Evolutionary conservation across 2,329 filamentous ascomycete species (phyloP).

Genomic region (Sarocladiaceae sp.): DNA sequence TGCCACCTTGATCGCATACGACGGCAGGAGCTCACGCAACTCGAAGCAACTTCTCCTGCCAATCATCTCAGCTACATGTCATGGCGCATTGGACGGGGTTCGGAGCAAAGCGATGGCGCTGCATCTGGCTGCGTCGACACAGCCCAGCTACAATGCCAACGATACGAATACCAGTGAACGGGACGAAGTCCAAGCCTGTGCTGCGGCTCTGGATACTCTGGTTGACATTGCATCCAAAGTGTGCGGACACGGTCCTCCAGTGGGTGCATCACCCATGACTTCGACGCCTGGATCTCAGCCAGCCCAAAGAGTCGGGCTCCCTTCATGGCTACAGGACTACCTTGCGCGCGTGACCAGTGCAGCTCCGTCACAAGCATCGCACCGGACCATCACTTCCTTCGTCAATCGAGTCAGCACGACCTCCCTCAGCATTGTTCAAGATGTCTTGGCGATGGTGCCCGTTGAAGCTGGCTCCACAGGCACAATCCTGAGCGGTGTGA

Average conservation of each 20-base stretch:
- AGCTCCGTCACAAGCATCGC: constrained; percentile 23
- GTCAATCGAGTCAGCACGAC: constrained; percentile 30
- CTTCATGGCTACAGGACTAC: constrained; percentile 31
- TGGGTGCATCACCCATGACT: not conserved
- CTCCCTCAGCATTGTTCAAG: constrained; percentile 30
- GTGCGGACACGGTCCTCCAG: not conserved
- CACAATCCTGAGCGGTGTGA: not conserved
- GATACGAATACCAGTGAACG: not conserved
- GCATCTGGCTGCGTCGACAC: not conserved
- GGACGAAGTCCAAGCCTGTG: not conserved
- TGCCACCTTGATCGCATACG: not conserved
- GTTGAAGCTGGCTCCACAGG: not conserved
- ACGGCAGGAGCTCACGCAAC: not conserved
- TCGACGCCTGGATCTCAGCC: not conserved
- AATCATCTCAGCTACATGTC: constrained; percentile 1
- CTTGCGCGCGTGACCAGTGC: constrained; percentile 27
- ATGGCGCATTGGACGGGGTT: not conserved
- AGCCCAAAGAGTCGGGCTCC: constrained; percentile 14
- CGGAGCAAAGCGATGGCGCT: constrained; percentile 1
- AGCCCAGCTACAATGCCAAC: not conserved
- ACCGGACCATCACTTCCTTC: constrained; percentile 35
- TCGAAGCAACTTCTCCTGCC: not conserved
- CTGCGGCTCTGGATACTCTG: not conserved
- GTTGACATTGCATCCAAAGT: not conserved
- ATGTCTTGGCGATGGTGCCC: constrained; percentile 20